Evolutionary conservation across 768 basidiomycete genomes (phyloP), one percentile per base, ranked within the genome.

Genomic region (Rhodotorula taiwanensis): DNA sequence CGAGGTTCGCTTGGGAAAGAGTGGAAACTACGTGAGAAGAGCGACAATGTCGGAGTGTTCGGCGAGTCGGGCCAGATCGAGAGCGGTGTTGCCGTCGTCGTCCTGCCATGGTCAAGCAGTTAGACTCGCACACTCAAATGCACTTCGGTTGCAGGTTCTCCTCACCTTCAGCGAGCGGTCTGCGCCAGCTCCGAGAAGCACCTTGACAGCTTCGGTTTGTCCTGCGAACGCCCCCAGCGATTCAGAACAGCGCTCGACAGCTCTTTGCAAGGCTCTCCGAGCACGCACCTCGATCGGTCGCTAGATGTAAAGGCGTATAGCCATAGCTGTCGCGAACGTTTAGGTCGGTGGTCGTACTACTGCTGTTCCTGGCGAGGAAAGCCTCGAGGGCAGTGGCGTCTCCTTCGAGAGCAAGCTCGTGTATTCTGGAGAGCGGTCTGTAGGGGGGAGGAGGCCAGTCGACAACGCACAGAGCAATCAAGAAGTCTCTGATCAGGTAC

Each of bases 21-120:
- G 43, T n/a, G 43, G n/a, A n/a, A 44, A 9, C 30, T 50, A 34
- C 20, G 63, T 54, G 5, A 64, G 44, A 28, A 64, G 63, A 16
- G 39, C n/a, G 58, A 64, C 64, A 50, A 65, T 47, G 27, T 41
- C 36, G 3, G 56, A 53, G 42, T 65, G 64, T 23, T 65, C 64
- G 28, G 64, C 64, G 20, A 65, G 58, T 9, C 56, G 55, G 25
- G 66, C 62, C 21, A 68, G 53, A 28, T 64, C 58, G 13, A 68
- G 62, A 0, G 66, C 39, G 0, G 66, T 63, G 36, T 68, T 63
- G 28, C 66, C 66, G 25, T 68, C 66, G n/a, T 63, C 62, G 36
- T 68, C 66, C 66, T 68, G 62, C n/a, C n/a, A n/a, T n/a, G n/a
- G n/a, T 2, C 1, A 4, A 3, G 5, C 31, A 41, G 18, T 13